phyloP scores from a whole-genome alignment of 371 early-diverging fungal species.

The Rhizopus stolonifer region DNA sequence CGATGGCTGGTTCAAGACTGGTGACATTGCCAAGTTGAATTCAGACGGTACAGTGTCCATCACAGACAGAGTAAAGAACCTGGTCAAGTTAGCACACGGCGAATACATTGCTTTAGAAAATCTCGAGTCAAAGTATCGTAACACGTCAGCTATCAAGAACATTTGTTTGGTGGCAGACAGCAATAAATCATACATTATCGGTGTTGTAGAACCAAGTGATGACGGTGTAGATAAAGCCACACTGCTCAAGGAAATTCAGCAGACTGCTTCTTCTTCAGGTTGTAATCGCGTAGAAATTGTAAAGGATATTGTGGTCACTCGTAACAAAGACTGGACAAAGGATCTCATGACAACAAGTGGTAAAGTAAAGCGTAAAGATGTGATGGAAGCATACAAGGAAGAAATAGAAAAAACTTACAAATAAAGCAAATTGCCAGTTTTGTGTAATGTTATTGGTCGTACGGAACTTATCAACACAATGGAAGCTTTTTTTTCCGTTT shows the following conservation, averaged over 20 bases:
- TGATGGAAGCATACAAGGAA: constrained; percentile 49
- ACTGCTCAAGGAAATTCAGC: constrained; percentile 47
- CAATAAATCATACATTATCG: constrained; percentile 59
- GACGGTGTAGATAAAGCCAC: constrained; percentile 38
- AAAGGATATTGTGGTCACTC: constrained; percentile 45
- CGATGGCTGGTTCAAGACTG: constrained; percentile 96
- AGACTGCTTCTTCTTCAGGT: constrained; percentile 39
- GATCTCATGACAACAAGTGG: constrained; percentile 59
- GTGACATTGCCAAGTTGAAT: constrained; percentile 88
- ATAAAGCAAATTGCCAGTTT: constrained; percentile 10
- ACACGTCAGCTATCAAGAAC: constrained; percentile 66
- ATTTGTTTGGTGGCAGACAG: constrained; percentile 83
- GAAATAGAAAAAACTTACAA: constrained; percentile 50
- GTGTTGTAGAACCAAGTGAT: constrained; percentile 65
- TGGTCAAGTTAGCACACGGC: constrained; percentile 88
- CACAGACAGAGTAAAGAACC: constrained; percentile 86
- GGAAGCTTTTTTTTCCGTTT: constrained; percentile 2
- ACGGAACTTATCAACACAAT: no score
- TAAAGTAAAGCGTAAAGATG: constrained; percentile 57
- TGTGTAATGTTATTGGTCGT: no score
- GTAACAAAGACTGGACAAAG: constrained; percentile 49
- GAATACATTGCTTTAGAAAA: constrained; percentile 97
- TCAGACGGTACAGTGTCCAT: constrained; percentile 66
- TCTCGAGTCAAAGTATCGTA: constrained; percentile 85
- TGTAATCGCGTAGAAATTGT: constrained; percentile 54